A percentile compares a stretch with the other conserved stretches of the same genome.
phyloP scores from a whole-genome alignment of 306 rosid species.

The Biancaea sappan region DNA sequence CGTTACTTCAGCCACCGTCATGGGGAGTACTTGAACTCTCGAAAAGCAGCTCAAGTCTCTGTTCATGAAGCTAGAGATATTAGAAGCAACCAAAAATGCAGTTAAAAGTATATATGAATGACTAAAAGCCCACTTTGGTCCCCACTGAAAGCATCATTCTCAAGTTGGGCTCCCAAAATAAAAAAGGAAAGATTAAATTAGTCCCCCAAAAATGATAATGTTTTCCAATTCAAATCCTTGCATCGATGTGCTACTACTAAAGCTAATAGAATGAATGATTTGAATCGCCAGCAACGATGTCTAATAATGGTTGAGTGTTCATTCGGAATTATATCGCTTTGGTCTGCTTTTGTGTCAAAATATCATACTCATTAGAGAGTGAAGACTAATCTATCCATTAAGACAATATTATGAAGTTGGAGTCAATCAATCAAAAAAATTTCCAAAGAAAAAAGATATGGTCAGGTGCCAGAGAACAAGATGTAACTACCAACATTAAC shows the following conservation, averaged over 20 bases:
- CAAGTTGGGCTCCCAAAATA: not conserved
- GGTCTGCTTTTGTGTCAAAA: not conserved
- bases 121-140: not conserved
- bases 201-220: not conserved
- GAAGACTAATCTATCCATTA: not conserved
- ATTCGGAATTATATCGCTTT: not conserved
- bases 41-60: conserved; percentile 70
- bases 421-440: not conserved
- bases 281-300: not conserved
- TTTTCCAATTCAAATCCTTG: not conserved
- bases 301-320: not conserved
- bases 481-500: conserved; percentile 3
- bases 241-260: not conserved
- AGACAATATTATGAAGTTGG: conserved; percentile 3
- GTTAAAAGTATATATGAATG: not conserved
- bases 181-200: too few species aligned
- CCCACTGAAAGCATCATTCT: not conserved
- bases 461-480: not conserved
- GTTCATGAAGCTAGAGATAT: conserved; percentile 33
- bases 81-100: not conserved
- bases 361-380: conserved; percentile 3
- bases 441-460: not conserved
- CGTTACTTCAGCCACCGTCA: conserved; percentile 33
- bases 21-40: conserved; percentile 55
- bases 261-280: not conserved